Base-by-base conservation (phyloP, 768 basidiomycete species). In the Suillus lakei region DNA sequence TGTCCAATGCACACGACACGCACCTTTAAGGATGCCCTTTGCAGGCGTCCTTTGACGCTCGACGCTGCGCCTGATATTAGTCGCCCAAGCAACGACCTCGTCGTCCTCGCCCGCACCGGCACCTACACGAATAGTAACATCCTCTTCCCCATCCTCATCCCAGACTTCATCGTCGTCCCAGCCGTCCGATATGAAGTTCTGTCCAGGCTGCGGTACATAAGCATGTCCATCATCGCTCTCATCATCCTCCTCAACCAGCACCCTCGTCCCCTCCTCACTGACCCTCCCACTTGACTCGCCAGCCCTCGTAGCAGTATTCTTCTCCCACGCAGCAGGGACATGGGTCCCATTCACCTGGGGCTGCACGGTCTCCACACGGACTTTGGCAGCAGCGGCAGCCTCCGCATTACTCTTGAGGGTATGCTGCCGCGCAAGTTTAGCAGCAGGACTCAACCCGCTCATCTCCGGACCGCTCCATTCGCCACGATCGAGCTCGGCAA, bases 21-120 rank as follows among this genome's bases (percentile, higher is more conserved):
- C 53, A 86, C 90, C 75, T 77, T 98, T 99, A 67, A 99, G 79
- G 64, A 99, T 98, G 26, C 97, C 95, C 76, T 85, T 93, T 34
- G 87, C 79, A 4, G 94, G 95, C 68, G 79, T 71, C 69, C 85
- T 80, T 44, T 83, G 79, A 77, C 86, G 80, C 81, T 96, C 90
- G 32, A 90, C 70, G 74, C 90, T 91, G 70, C 91, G 79, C 70
- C 94, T 86, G 65, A 95, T 71, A 67, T 89, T 84, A 39, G 86
- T 81, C 50, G 91, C 93, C 93, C 93, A 95, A 26, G 91, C 88
- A 71, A 92, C 90, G 64, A 86, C 84, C 41, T 87, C 87, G 30
- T 82, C 82, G 16, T 85, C 87, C 36, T 88, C 85, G 12, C 81
- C 80, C 58, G 70, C 18, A 76, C n/a, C n/a, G n/a, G 66, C 21